Conservation (phyloP, 495 filamentous ascomycete genomes). For the Schizothecium vesticola region DNA sequence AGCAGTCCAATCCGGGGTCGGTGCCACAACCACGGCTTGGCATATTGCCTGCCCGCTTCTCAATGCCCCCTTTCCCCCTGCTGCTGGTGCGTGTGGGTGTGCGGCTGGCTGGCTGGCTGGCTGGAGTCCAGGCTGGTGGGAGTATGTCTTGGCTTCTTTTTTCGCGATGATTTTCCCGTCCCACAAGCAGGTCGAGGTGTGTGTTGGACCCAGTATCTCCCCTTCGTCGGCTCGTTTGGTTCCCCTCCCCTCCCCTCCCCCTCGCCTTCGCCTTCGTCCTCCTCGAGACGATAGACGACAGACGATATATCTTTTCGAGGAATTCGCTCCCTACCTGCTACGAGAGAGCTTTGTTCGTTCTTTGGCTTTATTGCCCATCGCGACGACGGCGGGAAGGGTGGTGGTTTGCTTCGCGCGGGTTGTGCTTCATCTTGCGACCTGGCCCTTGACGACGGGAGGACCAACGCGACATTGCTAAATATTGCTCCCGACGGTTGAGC, state of each 20-base stretch:
- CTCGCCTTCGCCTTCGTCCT: neutral
- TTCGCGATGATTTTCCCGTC: neutral
- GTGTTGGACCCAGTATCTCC: neutral
- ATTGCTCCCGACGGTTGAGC: neutral
- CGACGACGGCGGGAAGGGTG: neutral
- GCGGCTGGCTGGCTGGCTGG: neutral
- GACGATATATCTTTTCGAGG: neutral
- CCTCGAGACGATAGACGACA: neutral
- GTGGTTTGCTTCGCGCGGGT: neutral
- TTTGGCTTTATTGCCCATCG: neutral
- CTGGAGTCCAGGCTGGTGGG: too few relatives aligned
- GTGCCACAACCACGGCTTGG: neutral
- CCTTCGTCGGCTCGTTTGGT: neutral
- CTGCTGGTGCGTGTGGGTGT: neutral
- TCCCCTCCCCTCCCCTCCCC: neutral
- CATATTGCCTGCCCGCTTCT: neutral
- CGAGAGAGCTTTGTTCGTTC: neutral
- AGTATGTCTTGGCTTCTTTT: neutral
- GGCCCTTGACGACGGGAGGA: neutral
- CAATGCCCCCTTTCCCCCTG: neutral
- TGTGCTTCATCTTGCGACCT: neutral
- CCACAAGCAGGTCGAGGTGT: neutral
- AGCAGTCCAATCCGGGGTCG: constrained; percentile 6
- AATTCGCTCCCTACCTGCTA: neutral
- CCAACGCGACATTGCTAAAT: neutral